A percentile compares a stretch with the other conserved stretches of the same genome.
Conservation (phyloP, 2,329 filamentous ascomycete species). For the Fusarium sambucinum region DNA sequence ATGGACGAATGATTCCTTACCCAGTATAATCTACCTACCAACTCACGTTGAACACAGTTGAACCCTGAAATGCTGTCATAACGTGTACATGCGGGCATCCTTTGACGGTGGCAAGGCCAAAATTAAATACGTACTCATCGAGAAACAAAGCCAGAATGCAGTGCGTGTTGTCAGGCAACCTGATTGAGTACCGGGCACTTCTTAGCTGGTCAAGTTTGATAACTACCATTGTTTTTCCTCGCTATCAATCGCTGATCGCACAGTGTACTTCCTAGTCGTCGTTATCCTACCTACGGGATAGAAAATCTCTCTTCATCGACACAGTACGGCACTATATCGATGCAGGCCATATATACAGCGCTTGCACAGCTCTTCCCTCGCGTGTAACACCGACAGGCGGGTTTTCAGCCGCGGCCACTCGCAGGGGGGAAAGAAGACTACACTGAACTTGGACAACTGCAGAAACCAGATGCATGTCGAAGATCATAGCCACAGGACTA, state of each 20-base stretch:
- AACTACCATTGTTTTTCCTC: not conserved
- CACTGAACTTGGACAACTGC: slow-evolving; percentile 26
- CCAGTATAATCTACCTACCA: slow-evolving; percentile 25
- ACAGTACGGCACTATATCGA: not conserved
- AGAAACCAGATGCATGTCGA: slow-evolving; percentile 26
- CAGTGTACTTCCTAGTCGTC: not conserved
- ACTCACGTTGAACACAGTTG: slow-evolving; percentile 17
- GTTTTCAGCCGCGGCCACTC: slow-evolving; percentile 33
- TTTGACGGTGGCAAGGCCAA: slow-evolving; percentile 7
- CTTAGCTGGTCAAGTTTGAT: not conserved
- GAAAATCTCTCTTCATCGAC: slow-evolving; percentile 30
- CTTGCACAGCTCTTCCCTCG: slow-evolving; percentile 21
- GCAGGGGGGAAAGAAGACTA: slow-evolving; percentile 27
- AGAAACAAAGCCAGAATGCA: slow-evolving; percentile 12
- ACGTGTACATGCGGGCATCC: slow-evolving; percentile 35
- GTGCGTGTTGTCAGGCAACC: not conserved
- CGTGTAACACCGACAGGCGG: slow-evolving; percentile 39
- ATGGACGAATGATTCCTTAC: not conserved
- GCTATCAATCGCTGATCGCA: not conserved
- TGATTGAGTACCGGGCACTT: not conserved
- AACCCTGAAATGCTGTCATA: slow-evolving; percentile 29
- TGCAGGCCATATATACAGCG: slow-evolving; percentile 14
- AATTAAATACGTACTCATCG: not conserved
- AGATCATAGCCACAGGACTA: slow-evolving; percentile 18
- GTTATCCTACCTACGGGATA: slow-evolving; percentile 36